Evolutionary conservation across 2,329 filamentous ascomycete genomes (phyloP).

Genomic region (Colletotrichum aenigma): DNA sequence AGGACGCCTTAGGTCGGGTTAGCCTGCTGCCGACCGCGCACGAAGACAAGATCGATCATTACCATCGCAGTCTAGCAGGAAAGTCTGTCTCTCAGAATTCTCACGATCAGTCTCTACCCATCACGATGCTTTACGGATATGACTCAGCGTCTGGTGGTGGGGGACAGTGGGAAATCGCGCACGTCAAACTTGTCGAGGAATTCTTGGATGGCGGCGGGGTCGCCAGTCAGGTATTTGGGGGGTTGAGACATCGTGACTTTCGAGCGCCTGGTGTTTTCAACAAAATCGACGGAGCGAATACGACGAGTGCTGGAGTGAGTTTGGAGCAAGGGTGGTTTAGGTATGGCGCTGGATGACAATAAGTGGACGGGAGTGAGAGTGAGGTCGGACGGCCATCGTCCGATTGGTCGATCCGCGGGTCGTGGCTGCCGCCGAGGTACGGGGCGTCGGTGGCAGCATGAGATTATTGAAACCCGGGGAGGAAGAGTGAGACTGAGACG

Average conservation of each 20-base stretch:
- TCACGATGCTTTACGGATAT: background rate
- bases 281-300: background rate
- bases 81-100: constrained; percentile 62
- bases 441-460: background rate
- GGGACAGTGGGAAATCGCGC: constrained; percentile 45
- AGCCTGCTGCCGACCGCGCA: background rate
- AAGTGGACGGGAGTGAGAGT: background rate
- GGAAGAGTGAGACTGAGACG: background rate
- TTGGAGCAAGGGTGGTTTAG: background rate
- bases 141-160: constrained; percentile 4
- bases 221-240: constrained; percentile 78
- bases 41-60: constrained; percentile 26
- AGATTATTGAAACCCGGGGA: background rate
- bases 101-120: constrained; percentile 18
- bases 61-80: constrained; percentile 98
- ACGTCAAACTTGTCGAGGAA: constrained; percentile 95
- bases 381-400: constrained; percentile 17
- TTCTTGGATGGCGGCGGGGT: constrained; percentile 75
- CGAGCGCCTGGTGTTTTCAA: background rate
- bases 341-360: background rate
- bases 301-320: constrained; percentile 1
- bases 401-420: constrained; percentile 3
- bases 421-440: background rate
- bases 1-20: constrained; percentile 71
- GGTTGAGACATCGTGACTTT: constrained; percentile 33